Conservation (phyloP, 2,329 filamentous ascomycete genomes). For the Diaporthe aspalathi region DNA sequence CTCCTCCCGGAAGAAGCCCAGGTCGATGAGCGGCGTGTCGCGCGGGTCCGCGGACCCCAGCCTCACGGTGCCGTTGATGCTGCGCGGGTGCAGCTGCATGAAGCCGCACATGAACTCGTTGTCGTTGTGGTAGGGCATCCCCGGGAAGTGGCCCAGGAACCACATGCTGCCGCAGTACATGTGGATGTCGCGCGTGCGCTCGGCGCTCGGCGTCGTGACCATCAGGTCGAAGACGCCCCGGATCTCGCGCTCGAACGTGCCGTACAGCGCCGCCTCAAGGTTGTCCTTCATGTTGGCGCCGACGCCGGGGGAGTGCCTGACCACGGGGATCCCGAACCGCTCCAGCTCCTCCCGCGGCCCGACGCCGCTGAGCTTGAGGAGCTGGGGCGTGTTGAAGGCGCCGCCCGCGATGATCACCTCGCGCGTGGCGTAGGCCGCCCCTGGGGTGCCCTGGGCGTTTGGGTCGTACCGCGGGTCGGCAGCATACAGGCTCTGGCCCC, state of each 20-base stretch:
- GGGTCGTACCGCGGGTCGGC: constrained; percentile 36
- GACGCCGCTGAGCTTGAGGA: constrained; percentile 64
- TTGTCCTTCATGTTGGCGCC: constrained; percentile 64
- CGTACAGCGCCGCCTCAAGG: constrained; percentile 40
- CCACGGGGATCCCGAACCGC: constrained; percentile 55
- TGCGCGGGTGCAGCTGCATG: constrained; percentile 42
- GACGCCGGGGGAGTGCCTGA: constrained; percentile 61
- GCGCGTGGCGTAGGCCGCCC: constrained; percentile 23
- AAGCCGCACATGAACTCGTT: too few species aligned
- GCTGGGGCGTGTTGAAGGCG: constrained; percentile 61
- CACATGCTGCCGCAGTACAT: too few species aligned
- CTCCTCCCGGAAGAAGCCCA: constrained; percentile 55
- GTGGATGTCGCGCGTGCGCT: too few species aligned
- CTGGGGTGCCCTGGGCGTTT: neutral
- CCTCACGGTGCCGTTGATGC: constrained; percentile 41
- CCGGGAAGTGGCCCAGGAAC: constrained; percentile 51
- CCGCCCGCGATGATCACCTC: constrained; percentile 65
- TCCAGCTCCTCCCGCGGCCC: constrained; percentile 56
- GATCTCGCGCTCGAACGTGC: too few species aligned
- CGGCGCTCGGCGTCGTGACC: too few species aligned
- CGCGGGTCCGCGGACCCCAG: constrained; percentile 39
- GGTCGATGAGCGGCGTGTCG: constrained; percentile 49
- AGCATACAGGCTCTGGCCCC: constrained; percentile 41
- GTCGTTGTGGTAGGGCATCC: neutral
- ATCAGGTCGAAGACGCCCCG: too few species aligned